Evolutionary conservation across 805 yeast species (phyloP).

Genomic region (Sugiyamaella valdiviana): DNA sequence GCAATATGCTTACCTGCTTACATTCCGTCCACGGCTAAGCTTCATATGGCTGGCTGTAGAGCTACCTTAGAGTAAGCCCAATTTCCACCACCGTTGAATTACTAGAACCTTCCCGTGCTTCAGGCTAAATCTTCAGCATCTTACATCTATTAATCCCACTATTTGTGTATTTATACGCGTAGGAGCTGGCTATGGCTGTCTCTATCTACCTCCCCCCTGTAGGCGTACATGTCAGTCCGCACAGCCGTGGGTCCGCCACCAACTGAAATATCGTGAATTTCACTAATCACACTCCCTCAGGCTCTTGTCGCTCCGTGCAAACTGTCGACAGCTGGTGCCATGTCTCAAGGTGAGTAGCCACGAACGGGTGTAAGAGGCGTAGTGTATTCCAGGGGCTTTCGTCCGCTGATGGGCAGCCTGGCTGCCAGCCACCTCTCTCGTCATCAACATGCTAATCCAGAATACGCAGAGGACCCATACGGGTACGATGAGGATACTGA

Average conservation of each 20-base stretch:
- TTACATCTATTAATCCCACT: not conserved
- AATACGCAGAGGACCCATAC: conserved; percentile 48
- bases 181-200: too few relatives aligned
- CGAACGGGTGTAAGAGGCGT: not conserved
- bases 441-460: conserved; percentile 2
- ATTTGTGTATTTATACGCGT: too few relatives aligned
- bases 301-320: not conserved
- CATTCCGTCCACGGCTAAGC: too few relatives aligned
- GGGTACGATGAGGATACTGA: conserved; percentile 62
- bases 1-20: too few relatives aligned
- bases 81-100: too few relatives aligned
- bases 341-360: not conserved
- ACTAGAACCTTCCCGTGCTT: too few relatives aligned
- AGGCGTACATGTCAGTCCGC: not conserved
- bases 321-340: not conserved
- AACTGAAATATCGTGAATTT: not conserved
- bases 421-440: not conserved
- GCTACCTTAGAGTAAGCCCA: too few relatives aligned
- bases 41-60: too few relatives aligned
- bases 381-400: too few relatives aligned
- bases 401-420: too few relatives aligned
- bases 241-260: not conserved
- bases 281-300: not conserved
- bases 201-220: not conserved
- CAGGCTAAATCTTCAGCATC: too few relatives aligned